Percentiles rank a stretch among this genome's conserved stretches.
Conservation (phyloP, 805 yeast genomes). For the Wickerhamiella sorbophila region DNA sequence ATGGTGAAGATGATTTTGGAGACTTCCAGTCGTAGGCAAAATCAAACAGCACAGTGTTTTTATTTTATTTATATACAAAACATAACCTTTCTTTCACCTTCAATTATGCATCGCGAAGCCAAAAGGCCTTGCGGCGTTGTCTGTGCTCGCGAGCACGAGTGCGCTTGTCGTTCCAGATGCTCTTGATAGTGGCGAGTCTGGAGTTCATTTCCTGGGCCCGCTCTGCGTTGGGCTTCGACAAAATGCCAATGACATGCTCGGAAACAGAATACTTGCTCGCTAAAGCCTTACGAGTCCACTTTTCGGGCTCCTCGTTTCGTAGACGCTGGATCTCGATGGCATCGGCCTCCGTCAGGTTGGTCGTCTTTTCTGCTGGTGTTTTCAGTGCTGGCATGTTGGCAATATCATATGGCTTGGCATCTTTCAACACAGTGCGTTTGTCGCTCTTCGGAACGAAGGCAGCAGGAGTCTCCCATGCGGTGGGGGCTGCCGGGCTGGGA, state of each 20-base stretch:
- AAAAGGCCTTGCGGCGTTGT: conserved; percentile 40
- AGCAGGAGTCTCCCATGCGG: conserved; percentile 45
- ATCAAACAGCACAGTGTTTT: not conserved
- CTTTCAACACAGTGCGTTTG: conserved; percentile 34
- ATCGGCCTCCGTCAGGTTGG: conserved; percentile 43
- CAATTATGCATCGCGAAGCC: conserved; percentile 45
- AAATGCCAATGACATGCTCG: conserved; percentile 38
- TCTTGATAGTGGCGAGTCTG: conserved; percentile 33
- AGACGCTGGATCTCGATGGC: conserved; percentile 42
- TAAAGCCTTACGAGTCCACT: conserved; percentile 47
- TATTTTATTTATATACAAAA: not conserved
- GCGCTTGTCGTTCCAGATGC: conserved; percentile 37
- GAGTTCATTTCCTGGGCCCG: conserved; percentile 33
- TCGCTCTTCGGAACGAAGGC: conserved; percentile 53
- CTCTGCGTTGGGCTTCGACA: conserved; percentile 29
- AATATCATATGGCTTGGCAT: conserved; percentile 15
- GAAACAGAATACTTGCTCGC: conserved; percentile 46
- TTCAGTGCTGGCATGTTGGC: conserved; percentile 26
- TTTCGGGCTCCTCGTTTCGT: conserved; percentile 43
- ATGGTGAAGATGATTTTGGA: not conserved
- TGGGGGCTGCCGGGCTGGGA: conserved; percentile 52
- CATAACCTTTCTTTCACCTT: not conserved
- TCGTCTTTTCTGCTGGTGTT: conserved; percentile 29
- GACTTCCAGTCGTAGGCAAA: not conserved
- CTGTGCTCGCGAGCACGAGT: conserved; percentile 40